Percentiles rank a stretch among this genome's conserved stretches.
These are phyloP conservation scores for Daldinia caldariorum DNA, from an alignment of 495 filamentous ascomycete genomes.

Conservation along the genomic window DNA sequence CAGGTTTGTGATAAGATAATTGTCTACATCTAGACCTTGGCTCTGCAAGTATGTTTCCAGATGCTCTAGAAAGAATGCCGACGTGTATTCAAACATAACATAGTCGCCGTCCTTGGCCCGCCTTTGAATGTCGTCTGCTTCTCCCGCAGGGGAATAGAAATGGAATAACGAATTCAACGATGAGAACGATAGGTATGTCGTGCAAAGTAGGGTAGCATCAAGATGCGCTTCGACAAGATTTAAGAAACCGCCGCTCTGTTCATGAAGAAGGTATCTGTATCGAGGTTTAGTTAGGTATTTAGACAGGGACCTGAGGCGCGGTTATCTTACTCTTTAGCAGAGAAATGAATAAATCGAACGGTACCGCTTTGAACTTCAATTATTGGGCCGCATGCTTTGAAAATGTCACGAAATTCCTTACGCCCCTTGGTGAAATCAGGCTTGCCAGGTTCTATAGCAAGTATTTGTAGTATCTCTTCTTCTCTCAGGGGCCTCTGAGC, in stretches of 20 bases:
- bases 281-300: not conserved
- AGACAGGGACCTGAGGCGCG: too few relatives aligned
- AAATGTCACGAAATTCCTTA: constrained; percentile 25
- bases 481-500: constrained; percentile 28
- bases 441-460: constrained; percentile 21
- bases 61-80: constrained; percentile 25
- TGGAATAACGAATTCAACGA: constrained; percentile 24
- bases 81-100: constrained; percentile 31
- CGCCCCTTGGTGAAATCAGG: constrained; percentile 30
- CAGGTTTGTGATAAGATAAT: not conserved
- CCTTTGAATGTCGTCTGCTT: not conserved
- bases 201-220: constrained; percentile 18
- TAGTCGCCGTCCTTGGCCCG: constrained; percentile 22
- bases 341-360: constrained; percentile 35
- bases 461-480: constrained; percentile 33
- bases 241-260: constrained; percentile 25
- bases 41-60: constrained; percentile 9
- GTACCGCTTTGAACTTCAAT: constrained; percentile 18
- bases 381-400: constrained; percentile 27
- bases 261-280: constrained; percentile 32
- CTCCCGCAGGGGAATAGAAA: constrained; percentile 5
- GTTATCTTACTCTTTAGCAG: constrained; percentile 26
- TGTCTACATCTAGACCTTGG: not conserved
- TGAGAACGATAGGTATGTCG: constrained; percentile 21
- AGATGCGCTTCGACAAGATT: constrained; percentile 15